These are phyloP conservation scores for Yamadazyma dushanensis DNA, from an alignment of 1,139 yeast species.

Conservation along the genomic window DNA sequence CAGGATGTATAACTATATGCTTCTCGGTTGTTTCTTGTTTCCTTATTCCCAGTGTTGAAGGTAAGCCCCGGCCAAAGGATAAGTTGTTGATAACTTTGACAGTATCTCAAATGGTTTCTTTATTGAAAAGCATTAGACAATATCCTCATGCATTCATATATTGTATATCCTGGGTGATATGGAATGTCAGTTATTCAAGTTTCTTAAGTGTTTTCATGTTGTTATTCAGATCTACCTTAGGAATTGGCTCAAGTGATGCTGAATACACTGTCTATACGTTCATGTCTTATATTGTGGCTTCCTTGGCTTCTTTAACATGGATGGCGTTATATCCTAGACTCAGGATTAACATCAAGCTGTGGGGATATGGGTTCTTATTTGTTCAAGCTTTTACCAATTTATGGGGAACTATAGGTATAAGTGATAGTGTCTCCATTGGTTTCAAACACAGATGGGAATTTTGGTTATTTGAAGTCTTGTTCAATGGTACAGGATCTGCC, in stretches of 20 bases:
- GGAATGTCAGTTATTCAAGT: conserved; percentile 42
- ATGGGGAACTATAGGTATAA: conserved; percentile 47
- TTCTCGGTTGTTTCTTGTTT: conserved; percentile 28
- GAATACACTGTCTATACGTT: conserved; percentile 44
- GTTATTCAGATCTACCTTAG: conserved; percentile 43
- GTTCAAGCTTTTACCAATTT: conserved; percentile 36
- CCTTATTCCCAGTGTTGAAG: conserved; percentile 34
- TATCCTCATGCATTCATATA: conserved; percentile 41
- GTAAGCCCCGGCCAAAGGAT: conserved; percentile 26
- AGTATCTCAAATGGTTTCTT: conserved; percentile 24
- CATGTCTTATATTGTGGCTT: conserved; percentile 36
- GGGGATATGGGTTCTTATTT: conserved; percentile 35
- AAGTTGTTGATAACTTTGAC: conserved; percentile 25
- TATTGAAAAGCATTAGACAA: conserved; percentile 26
- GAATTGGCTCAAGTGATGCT: conserved; percentile 39
- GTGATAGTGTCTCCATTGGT: conserved; percentile 27
- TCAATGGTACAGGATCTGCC: conserved; percentile 36
- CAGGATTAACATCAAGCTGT: conserved; percentile 27
- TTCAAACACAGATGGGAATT: conserved; percentile 47
- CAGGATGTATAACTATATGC: conserved; percentile 37
- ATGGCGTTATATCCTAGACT: conserved; percentile 34
- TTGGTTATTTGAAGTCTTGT: conserved; percentile 43
- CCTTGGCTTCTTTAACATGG: conserved; percentile 40
- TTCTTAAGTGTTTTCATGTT: conserved; percentile 39
- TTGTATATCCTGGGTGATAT: conserved; percentile 45